A percentile compares a stretch with the other conserved stretches of the same genome.
phyloP scores from a whole-genome alignment of 1,284 basidiomycete genomes.

The Boletus holoroseus region DNA sequence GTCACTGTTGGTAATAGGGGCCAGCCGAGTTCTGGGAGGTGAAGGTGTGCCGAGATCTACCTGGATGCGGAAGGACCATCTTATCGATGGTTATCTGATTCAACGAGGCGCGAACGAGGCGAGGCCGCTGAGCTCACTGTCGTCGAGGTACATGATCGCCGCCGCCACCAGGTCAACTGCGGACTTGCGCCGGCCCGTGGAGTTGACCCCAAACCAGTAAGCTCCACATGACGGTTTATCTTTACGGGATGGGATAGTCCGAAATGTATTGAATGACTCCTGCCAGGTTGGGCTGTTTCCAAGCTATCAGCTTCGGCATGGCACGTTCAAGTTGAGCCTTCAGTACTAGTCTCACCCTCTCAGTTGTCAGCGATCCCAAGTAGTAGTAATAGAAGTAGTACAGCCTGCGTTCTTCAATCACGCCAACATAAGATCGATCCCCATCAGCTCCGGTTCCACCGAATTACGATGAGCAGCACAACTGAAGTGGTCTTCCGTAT shows the following conservation, averaged over 20 bases:
- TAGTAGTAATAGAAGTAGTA: background rate
- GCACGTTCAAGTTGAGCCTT: background rate
- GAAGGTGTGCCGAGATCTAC: slow-evolving; percentile 6
- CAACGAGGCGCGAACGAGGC: slow-evolving; percentile 16
- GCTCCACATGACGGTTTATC: background rate
- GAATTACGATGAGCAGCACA: slow-evolving; percentile 20
- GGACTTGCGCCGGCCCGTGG: background rate
- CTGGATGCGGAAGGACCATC: slow-evolving; percentile 14
- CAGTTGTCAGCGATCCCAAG: background rate
- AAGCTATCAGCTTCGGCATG: background rate
- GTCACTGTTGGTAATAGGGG: background rate
- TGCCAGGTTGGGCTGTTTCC: background rate
- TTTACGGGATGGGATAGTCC: background rate
- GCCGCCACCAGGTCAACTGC: background rate
- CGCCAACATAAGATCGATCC: background rate
- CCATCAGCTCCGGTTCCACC: background rate
- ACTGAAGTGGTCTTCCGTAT: slow-evolving; percentile 58
- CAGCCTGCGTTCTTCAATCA: background rate
- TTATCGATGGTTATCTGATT: slow-evolving; percentile 27
- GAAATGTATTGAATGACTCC: background rate
- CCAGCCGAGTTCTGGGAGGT: background rate
- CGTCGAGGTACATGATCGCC: background rate
- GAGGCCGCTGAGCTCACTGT: no score
- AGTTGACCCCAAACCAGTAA: background rate
- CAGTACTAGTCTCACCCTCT: no score